Conservation (phyloP, 495 filamentous ascomycete genomes). For the Talaromyces adpressus region DNA sequence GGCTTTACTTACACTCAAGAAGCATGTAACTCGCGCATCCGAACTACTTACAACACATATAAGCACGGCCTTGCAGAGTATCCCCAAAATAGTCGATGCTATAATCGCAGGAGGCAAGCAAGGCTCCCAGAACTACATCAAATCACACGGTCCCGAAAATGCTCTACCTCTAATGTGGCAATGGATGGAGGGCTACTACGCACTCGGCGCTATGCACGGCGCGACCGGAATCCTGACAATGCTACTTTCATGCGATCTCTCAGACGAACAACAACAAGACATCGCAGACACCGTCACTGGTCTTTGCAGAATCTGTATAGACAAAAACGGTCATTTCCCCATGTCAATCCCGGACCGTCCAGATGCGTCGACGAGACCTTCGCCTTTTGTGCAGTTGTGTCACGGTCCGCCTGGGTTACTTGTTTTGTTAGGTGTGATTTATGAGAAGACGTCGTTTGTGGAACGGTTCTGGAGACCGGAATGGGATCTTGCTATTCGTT, state of each 20-base stretch:
- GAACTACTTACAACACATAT: slow-evolving; percentile 12
- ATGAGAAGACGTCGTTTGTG: slow-evolving; percentile 20
- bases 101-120: slow-evolving; percentile 30
- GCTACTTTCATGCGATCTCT: slow-evolving; percentile 28
- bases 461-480: slow-evolving; percentile 28
- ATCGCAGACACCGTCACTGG: slow-evolving; percentile 35
- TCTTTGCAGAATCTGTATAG: slow-evolving; percentile 28
- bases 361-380: slow-evolving; percentile 6
- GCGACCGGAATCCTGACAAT: slow-evolving; percentile 35
- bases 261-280: slow-evolving; percentile 21
- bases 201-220: slow-evolving; percentile 26
- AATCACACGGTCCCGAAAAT: slow-evolving; percentile 22
- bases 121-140: slow-evolving; percentile 21
- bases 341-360: slow-evolving; percentile 22
- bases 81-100: slow-evolving; percentile 25
- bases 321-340: slow-evolving; percentile 35
- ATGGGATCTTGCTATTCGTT: slow-evolving; percentile 32
- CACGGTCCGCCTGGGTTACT: slow-evolving; percentile 39
- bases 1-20: slow-evolving; percentile 29
- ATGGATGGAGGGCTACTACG: slow-evolving; percentile 35
- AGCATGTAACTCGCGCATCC: slow-evolving; percentile 6
- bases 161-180: slow-evolving; percentile 40
- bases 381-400: slow-evolving; percentile 39
- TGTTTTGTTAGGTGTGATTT: slow-evolving; percentile 26
- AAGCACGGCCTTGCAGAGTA: slow-evolving; percentile 15